These are phyloP conservation scores for Phaeotremella fagi DNA, from an alignment of 768 basidiomycete genomes.

Conservation along the genomic window DNA sequence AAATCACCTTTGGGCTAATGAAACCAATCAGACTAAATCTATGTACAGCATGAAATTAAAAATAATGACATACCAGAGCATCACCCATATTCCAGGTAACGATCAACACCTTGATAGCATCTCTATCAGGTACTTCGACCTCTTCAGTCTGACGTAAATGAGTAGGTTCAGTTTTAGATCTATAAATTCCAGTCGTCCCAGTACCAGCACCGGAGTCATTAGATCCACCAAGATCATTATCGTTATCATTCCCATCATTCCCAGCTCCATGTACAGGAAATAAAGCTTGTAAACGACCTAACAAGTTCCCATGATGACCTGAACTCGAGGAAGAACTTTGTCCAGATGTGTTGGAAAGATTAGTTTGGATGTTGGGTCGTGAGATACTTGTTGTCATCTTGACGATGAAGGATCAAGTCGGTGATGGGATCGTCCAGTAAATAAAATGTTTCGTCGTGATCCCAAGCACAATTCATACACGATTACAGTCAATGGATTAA, in stretches of 20 bases:
- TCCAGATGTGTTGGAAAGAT: neutral
- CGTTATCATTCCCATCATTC: neutral
- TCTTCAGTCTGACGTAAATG: neutral
- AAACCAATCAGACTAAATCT: neutral
- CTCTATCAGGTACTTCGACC: constrained; percentile 16
- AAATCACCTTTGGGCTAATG: constrained; percentile 47
- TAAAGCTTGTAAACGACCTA: constrained; percentile 16
- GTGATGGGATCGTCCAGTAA: too few relatives aligned
- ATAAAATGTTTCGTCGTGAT: too few relatives aligned
- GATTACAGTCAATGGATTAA: too few relatives aligned
- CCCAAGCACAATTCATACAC: too few relatives aligned
- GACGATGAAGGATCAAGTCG: neutral
- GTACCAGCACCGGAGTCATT: too few relatives aligned
- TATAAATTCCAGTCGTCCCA: neutral
- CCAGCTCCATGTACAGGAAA: constrained; percentile 1
- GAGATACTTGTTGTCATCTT: neutral
- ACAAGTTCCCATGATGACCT: neutral
- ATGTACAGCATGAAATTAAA: neutral
- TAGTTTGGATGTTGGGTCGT: neutral
- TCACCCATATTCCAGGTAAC: constrained; percentile 49
- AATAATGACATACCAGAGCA: constrained; percentile 41
- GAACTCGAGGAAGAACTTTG: constrained; percentile 2
- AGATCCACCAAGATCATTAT: neutral
- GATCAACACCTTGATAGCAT: constrained; percentile 44
- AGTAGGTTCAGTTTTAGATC: constrained; percentile 4